These are phyloP conservation scores for Brassica rapa DNA, from an alignment of 345 rosid genomes.

Conservation along the genomic window DNA sequence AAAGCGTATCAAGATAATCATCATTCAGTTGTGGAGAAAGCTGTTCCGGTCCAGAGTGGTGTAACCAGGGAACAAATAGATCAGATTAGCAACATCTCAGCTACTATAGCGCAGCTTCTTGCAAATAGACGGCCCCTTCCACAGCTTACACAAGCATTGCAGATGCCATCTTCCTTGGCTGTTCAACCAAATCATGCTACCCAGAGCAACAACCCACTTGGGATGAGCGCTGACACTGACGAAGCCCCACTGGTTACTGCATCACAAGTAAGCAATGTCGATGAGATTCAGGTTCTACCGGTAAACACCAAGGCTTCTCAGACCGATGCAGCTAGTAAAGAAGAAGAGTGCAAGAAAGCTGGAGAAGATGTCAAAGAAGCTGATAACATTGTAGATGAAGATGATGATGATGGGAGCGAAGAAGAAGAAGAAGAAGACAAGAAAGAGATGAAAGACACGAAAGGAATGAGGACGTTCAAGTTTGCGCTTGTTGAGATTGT, in stretches of 20 bases:
- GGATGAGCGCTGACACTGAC: constrained; percentile 11
- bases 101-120: constrained; percentile 75
- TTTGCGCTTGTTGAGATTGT: constrained; percentile 85
- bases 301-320: constrained; percentile 37
- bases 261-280: constrained; percentile 22
- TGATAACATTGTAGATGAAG: constrained; percentile 49
- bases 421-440: constrained; percentile 27
- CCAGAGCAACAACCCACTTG: constrained; percentile 44
- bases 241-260: too few species aligned
- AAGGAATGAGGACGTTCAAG: constrained; percentile 74
- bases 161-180: constrained; percentile 38
- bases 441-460: constrained; percentile 64
- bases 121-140: constrained; percentile 71
- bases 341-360: constrained; percentile 42
- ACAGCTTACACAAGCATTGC: constrained; percentile 48
- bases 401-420: constrained; percentile 47
- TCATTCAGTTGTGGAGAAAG: constrained; percentile 21
- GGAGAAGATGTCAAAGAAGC: constrained; percentile 42
- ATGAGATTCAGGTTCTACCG: neutral
- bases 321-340: constrained; percentile 47
- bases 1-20: constrained; percentile 18
- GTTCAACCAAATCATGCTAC: constrained; percentile 44
- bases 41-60: constrained; percentile 35
- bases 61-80: constrained; percentile 58
- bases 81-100: constrained; percentile 64